Conservation (phyloP, 805 yeast genomes). For the Saturnispora sanitii region DNA sequence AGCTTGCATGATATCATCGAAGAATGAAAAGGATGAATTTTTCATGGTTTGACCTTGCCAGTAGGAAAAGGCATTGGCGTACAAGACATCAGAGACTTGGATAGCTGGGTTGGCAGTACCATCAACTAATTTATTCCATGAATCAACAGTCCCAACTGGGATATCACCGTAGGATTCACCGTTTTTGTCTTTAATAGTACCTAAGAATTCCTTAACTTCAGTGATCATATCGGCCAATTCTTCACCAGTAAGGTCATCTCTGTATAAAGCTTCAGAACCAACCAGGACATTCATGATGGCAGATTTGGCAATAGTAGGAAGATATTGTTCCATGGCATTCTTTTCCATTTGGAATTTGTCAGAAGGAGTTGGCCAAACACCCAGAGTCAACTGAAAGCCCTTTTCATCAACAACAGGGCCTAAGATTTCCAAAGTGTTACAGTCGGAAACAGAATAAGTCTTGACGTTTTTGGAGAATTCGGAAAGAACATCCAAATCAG, state of each 20-base stretch:
- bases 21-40: conserved; percentile 84
- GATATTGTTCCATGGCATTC: conserved; percentile 54
- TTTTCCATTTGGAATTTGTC: conserved; percentile 68
- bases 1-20: conserved; percentile 97
- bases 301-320: conserved; percentile 61
- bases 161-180: conserved; percentile 66
- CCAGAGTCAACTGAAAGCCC: conserved; percentile 69
- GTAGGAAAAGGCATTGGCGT: conserved; percentile 94
- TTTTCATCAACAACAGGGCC: conserved; percentile 80
- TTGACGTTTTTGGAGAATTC: conserved; percentile 58
- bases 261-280: conserved; percentile 93
- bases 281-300: conserved; percentile 73
- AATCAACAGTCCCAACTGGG: conserved; percentile 90
- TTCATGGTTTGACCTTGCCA: conserved; percentile 93
- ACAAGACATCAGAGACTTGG: conserved; percentile 72
- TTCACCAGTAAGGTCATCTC: conserved; percentile 71
- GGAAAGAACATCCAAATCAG: conserved; percentile 54
- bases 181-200: conserved; percentile 60
- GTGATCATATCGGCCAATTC: conserved; percentile 61
- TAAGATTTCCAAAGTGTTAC: conserved; percentile 74
- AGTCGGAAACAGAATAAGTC: conserved; percentile 88
- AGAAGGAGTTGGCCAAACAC: conserved; percentile 92
- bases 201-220: conserved; percentile 50
- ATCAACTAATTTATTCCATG: conserved; percentile 88
- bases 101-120: conserved; percentile 64